A percentile compares a stretch with the other conserved stretches of the same genome.
phyloP scores from a whole-genome alignment of 148 eudicot species.

The Polygonum aviculare region DNA sequence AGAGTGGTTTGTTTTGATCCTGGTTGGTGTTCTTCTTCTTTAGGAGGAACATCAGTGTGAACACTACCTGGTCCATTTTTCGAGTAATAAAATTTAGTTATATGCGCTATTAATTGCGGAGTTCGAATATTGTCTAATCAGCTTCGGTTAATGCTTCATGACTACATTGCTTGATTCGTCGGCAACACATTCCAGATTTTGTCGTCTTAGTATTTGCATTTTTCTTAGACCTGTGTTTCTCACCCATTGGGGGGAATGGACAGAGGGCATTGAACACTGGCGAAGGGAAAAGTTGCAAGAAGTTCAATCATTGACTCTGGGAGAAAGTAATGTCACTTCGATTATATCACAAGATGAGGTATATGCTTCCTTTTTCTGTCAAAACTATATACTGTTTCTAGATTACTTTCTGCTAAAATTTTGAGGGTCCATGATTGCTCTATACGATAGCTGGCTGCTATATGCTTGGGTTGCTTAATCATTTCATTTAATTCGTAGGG shows the following conservation, averaged over 20 bases:
- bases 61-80: not conserved
- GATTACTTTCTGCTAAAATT: not conserved
- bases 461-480: not conserved
- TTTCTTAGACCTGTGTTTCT: slow-evolving; percentile 8
- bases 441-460: not conserved
- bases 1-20: too few relatives aligned
- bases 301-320: slow-evolving; percentile 29
- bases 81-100: not conserved
- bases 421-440: not conserved
- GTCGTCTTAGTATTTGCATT: not conserved
- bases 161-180: not conserved
- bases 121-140: not conserved
- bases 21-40: too few relatives aligned
- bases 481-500: slow-evolving; percentile 25
- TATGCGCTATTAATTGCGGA: not conserved
- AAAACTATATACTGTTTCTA: not conserved
- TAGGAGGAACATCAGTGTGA: too few relatives aligned
- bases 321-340: slow-evolving; percentile 26
- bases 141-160: not conserved
- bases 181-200: not conserved
- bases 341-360: slow-evolving; percentile 52
- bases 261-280: slow-evolving; percentile 80
- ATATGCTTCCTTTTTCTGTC: slow-evolving; percentile 5
- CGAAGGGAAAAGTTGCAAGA: slow-evolving; percentile 50
- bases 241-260: slow-evolving; percentile 9